Evolutionary conservation across 179 eudicot species (phyloP), one percentile per base, ranked within the genome.

Genomic region (Actinidia polygama): DNA sequence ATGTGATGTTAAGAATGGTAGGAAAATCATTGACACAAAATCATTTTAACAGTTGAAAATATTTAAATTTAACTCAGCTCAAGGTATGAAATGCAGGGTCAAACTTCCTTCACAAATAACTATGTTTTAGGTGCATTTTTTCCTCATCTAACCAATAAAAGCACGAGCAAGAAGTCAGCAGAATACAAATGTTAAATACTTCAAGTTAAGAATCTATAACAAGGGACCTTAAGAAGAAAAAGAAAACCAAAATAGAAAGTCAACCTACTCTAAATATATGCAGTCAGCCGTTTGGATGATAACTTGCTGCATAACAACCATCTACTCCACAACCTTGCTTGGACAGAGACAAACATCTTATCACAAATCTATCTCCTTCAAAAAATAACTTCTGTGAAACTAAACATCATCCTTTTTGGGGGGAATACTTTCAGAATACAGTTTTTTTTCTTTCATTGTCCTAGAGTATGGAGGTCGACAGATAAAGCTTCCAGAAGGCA

Each of bases 221-320:
- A 71, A 46, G 54, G 54, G 26, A n/a, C 54, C 15, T 9, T 71
- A 53, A 21, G 51, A 46, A n/a, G 75, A 47, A 24, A 71, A 71
- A 71, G 26, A 46, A 71, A 24, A 70, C 15, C 75, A 16, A 46
- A n/a, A 71, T 71, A 46, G 55, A 47, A 46, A 71, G 16, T 70
- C 75, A 71, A 19, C 53, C 75, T 46, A 18, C 55, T 46, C 55
- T 19, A 12, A 7, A 6, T 46, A 46, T 46, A 53, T 47, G 54
- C 99, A 96, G 73, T 98, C 97, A 24, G 99, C 90, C 87, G 98
- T 88, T 90, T 96, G 73, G 21, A 40, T 36, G 73, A 16, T 69
- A 16, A 40, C 16, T 69, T 69, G 73, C 73, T 62, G 24, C 26
- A 7, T 7, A 6, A 62, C 55, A 53, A 53, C 55, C 63, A 58